These are phyloP conservation scores for Ottelia alismoides DNA, from an alignment of 106 monocot genomes.

Conservation along the genomic window DNA sequence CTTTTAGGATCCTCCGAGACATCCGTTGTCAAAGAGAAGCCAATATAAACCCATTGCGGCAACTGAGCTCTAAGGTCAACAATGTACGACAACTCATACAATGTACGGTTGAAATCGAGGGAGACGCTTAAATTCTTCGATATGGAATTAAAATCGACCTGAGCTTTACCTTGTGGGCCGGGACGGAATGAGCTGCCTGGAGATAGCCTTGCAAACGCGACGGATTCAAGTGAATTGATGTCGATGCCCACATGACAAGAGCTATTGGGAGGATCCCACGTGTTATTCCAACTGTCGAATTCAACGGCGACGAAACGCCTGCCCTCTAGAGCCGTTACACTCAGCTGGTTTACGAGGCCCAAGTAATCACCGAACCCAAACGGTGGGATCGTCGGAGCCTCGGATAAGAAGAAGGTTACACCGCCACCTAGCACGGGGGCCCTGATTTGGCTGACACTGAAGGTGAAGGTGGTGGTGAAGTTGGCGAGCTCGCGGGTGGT, in stretches of 20 bases:
- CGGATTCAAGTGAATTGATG: too few species aligned
- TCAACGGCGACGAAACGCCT: constrained; percentile 41
- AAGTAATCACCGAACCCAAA: constrained; percentile 29
- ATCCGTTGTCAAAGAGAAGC: too few species aligned
- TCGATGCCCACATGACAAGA: constrained; percentile 48
- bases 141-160: too few species aligned
- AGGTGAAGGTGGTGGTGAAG: constrained; percentile 40
- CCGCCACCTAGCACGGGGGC: constrained; percentile 26
- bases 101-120: too few species aligned
- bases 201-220: too few species aligned
- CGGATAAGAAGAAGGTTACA: constrained; percentile 60
- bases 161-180: too few species aligned
- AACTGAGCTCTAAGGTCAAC: too few species aligned
- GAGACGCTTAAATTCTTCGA: too few species aligned
- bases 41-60: too few species aligned
- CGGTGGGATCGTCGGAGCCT: constrained; percentile 18
- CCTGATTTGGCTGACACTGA: constrained; percentile 23
- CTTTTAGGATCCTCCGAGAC: too few species aligned
- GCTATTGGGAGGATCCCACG: constrained; percentile 42
- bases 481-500: neutral
- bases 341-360: constrained; percentile 22
- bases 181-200: too few species aligned
- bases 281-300: constrained; percentile 43
- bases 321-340: neutral
- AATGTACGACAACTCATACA: too few species aligned